These are phyloP conservation scores for Xylaria multiplex DNA, from an alignment of 2,329 filamentous ascomycete genomes.

Conservation along the genomic window DNA sequence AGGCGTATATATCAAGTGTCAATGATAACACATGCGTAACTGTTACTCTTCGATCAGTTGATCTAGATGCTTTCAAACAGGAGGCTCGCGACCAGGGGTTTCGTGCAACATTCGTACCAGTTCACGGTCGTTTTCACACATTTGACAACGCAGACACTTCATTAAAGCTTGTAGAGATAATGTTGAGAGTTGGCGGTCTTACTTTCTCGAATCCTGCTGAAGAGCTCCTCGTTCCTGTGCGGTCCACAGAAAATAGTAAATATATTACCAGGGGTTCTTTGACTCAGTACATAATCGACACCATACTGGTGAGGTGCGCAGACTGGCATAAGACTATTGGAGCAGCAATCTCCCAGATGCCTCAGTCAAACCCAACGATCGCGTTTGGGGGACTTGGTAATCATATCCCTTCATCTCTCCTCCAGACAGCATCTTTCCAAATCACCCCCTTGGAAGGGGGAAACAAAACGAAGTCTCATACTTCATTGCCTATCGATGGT, in stretches of 20 bases:
- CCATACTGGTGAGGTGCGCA: slow-evolving; percentile 10
- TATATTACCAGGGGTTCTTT: slow-evolving; percentile 6
- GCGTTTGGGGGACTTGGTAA: slow-evolving; percentile 23
- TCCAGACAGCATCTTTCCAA: slow-evolving; percentile 1
- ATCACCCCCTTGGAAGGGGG: neutral
- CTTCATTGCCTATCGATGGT: neutral
- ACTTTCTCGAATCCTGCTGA: neutral
- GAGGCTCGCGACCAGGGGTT: slow-evolving; percentile 7
- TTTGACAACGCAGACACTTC: neutral
- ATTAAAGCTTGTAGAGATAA: slow-evolving; percentile 12
- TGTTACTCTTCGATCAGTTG: slow-evolving; percentile 19
- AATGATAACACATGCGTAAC: slow-evolving; percentile 30
- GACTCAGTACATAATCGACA: slow-evolving; percentile 2
- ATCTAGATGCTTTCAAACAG: slow-evolving; percentile 20
- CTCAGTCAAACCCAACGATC: neutral
- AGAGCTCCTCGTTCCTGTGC: slow-evolving; percentile 15
- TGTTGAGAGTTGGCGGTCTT: neutral
- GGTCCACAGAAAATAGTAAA: slow-evolving; percentile 21
- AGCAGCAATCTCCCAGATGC: slow-evolving; percentile 1
- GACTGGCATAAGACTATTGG: slow-evolving; percentile 21
- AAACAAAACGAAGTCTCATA: neutral
- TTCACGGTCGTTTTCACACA: slow-evolving; percentile 35
- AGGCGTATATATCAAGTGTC: slow-evolving; percentile 31
- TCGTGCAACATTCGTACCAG: slow-evolving; percentile 20
- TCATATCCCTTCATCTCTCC: slow-evolving; percentile 24